Evolutionary conservation across 225 moss, liverwort and hornwort genomes (phyloP), one percentile per base, ranked within the genome.

Genomic region (Antitrichia curtipendula): DNA sequence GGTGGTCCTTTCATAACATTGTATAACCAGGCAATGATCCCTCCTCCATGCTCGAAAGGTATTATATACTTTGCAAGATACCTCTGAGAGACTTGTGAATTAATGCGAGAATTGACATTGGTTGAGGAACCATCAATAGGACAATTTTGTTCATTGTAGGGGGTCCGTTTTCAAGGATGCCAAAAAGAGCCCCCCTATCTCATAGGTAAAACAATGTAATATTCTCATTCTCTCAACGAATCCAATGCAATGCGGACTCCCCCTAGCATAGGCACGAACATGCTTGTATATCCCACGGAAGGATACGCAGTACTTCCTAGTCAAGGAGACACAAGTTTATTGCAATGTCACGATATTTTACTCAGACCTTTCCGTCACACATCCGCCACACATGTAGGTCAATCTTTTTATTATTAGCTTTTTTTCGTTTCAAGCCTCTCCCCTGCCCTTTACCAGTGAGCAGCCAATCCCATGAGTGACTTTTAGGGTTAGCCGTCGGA

Each of bases 11-110:
- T 13, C 4, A 29, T 4, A 73, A 3, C 3, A 31, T 29, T 6
- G 2, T 49, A 11, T 19, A 16, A 19, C 31, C 31, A 49, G 4
- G 1, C 7, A 73, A 31, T 0, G 1, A n/a, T 2, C 12, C 12
- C 1, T 74, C 49, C 7, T 4, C 11, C 2, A 20, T 19, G 12
- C 4, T 2, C 0, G 0, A 1, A 49, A 20, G 4, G 7, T 32
- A 31, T 29, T 20, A 74, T 20, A 74, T 73, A 4, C 49, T 32
- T 20, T 7, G 1, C 1, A 12, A 32, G 20, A 49, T 74, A 20
- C 20, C 2, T 2, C 1, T 0, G 7, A 31, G 0, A 7, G 1
- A 72, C 8, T 29, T 10, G 1, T 4, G 0, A 49, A 4, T 32
- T 74, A 49, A 74, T 74, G 49, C 8, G 20, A 32, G 12, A 32